These are phyloP conservation scores for Fonsecaea monophora DNA, from an alignment of 2,329 filamentous ascomycete genomes.

Conservation along the genomic window DNA sequence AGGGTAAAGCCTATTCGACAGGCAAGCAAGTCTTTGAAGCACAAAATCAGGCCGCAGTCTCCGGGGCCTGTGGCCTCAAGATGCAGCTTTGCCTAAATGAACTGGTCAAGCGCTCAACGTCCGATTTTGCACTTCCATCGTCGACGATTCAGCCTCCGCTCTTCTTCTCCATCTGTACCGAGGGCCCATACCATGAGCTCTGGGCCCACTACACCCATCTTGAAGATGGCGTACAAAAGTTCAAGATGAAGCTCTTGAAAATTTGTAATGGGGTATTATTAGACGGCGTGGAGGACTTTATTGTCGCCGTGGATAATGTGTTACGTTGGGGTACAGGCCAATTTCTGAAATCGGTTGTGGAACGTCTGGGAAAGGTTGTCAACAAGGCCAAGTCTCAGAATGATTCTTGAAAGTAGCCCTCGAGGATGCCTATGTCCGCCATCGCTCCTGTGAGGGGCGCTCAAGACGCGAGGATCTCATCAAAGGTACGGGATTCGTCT, in stretches of 20 bases:
- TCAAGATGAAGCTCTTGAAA: conserved; percentile 27
- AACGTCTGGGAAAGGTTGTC: too few relatives aligned
- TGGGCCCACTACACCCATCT: conserved; percentile 34
- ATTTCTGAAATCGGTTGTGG: conserved; percentile 27
- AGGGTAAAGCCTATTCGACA: conserved; percentile 34
- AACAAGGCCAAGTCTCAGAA: too few relatives aligned
- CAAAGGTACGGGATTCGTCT: too few relatives aligned
- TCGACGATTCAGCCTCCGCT: conserved; percentile 26
- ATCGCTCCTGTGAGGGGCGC: too few relatives aligned
- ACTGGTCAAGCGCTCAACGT: conserved; percentile 12
- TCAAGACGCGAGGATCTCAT: too few relatives aligned
- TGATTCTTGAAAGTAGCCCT: too few relatives aligned
- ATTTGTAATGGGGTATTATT: conserved; percentile 23
- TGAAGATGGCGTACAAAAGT: conserved; percentile 23
- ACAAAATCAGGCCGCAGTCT: conserved; percentile 36
- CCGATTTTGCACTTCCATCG: background rate
- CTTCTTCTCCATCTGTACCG: conserved; percentile 40
- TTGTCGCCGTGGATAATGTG: conserved; percentile 27
- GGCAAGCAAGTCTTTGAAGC: conserved; percentile 34
- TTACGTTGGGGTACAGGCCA: conserved; percentile 25
- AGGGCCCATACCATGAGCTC: conserved; percentile 41
- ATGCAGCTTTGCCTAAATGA: conserved; percentile 24
- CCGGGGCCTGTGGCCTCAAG: conserved; percentile 29
- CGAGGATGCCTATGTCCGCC: too few relatives aligned
- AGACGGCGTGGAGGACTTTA: conserved; percentile 22